Conservation (phyloP, 164 flowering plant genomes). For the Sedum album region DNA sequence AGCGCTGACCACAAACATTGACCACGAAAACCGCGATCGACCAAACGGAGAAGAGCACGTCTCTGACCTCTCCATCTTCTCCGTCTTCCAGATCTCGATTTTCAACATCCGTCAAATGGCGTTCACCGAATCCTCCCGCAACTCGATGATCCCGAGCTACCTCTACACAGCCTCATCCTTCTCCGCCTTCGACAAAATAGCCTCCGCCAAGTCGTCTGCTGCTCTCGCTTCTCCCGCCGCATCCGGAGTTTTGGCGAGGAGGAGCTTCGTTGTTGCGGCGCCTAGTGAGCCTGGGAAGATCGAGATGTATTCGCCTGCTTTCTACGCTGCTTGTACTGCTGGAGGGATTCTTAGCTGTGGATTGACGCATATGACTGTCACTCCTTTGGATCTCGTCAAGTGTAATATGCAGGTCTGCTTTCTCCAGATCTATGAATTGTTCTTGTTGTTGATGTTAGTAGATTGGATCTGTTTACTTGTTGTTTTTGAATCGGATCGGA, state of each 20-base stretch:
- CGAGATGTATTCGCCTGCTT: conserved; percentile 75
- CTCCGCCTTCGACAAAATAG: conserved; percentile 13
- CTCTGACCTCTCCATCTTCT: not conserved
- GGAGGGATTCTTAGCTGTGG: conserved; percentile 83
- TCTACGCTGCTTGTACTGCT: conserved; percentile 70
- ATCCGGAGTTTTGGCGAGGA: not conserved
- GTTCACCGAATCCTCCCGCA: conserved; percentile 1
- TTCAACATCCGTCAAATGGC: conserved; percentile 6
- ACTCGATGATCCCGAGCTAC: conserved; percentile 5
- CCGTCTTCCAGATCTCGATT: conserved; percentile 1
- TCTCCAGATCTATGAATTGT: conserved; percentile 9
- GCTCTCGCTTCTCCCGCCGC: conserved; percentile 8
- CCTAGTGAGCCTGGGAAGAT: conserved; percentile 50
- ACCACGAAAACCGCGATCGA: not conserved
- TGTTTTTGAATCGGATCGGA: not conserved
- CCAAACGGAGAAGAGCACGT: not conserved
- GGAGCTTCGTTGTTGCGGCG: conserved; percentile 40
- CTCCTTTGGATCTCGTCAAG: conserved; percentile 89
- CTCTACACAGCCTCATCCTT: conserved; percentile 32
- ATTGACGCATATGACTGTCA: conserved; percentile 79
- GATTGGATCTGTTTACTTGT: not conserved
- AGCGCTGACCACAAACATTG: not conserved
- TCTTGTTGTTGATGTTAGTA: not conserved
- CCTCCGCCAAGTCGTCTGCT: conserved; percentile 8
- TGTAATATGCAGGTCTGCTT: conserved; percentile 87